Evolutionary conservation across 257 asterid genomes (phyloP).

Genomic region (Solanum rostratum): DNA sequence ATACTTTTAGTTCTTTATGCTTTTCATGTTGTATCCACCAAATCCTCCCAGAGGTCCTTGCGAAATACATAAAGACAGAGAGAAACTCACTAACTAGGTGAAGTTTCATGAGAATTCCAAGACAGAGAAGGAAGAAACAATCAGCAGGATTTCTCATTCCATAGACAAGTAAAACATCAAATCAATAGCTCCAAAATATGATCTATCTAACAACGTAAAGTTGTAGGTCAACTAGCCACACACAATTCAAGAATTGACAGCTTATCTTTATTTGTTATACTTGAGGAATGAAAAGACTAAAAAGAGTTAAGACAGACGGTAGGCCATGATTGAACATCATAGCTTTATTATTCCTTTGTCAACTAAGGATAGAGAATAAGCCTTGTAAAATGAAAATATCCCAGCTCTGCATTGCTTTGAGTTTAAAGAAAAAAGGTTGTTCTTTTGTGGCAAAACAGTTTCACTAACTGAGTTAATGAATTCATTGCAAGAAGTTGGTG

Average conservation of each 20-base stretch:
- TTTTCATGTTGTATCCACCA: background rate
- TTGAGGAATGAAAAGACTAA: constrained; percentile 84
- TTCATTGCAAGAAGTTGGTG: constrained; percentile 39
- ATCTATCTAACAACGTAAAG: background rate
- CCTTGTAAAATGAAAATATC: constrained; percentile 23
- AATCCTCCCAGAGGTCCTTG: background rate
- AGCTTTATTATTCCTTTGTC: constrained; percentile 50
- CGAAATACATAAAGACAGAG: background rate
- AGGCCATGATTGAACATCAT: constrained; percentile 57
- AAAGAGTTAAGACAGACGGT: constrained; percentile 64
- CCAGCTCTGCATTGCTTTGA: constrained; percentile 13
- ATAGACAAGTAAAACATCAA: background rate
- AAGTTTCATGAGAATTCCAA: background rate
- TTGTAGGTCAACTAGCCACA: background rate
- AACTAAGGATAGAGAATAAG: constrained; percentile 56
- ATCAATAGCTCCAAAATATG: background rate
- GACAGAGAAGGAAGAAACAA: background rate
- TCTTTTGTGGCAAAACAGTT: constrained; percentile 13
- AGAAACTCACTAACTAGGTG: background rate
- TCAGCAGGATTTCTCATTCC: background rate
- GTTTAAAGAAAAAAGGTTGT: background rate
- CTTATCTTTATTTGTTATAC: constrained; percentile 3
- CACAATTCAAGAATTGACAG: background rate
- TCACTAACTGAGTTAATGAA: constrained; percentile 23
- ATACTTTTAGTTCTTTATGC: background rate